Evolutionary conservation across 2,329 filamentous ascomycete genomes (phyloP), one percentile per base, ranked within the genome.

Genomic region (Diaporthe helianthi): DNA sequence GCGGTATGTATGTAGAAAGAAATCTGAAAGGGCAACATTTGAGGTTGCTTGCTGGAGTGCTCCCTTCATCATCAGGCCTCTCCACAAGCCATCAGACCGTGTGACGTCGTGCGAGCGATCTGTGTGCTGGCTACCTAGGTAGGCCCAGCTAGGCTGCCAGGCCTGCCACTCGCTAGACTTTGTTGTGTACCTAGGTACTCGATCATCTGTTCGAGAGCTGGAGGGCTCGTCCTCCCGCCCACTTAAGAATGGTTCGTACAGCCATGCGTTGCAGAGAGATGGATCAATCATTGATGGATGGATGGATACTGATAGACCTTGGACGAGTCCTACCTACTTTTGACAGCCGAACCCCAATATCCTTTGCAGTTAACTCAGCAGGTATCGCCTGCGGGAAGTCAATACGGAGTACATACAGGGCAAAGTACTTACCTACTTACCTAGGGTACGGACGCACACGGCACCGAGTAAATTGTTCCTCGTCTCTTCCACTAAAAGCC

Each of bases 61-160:
- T 46, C 55, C 55, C 55, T 46, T 47, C 55, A 60, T 46, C 54
- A 44, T 41, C 36, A 31, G 38, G 24, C 38, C 12, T 44, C 33
- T 47, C 41, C 55, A 61, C 55, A 61, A 61, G 55, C 55, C 38
- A 46, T 61, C 55, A 24, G 6, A 33, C 58, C 33, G 41, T 47
- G 58, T 61, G 58, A 61, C 58, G 58, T 61, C 58, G 58, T 47
- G 58, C 26, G 58, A n/a, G 36, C 54, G 54, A 9, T 9, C 54
- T 55, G 33, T 19, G 26, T 26, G 26, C 26, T 26, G 26, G 33
- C 22, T 26, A n/a, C n/a, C n/a, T n/a, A n/a, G n/a, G n/a, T n/a
- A 26, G n/a, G 31, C 33, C 53, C 19, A 36, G 52, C 52, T 19
- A 41, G n/a, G 13, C 53, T n/a, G 52, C 52, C 12, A 41, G n/a